Base-by-base conservation (phyloP, 345 rosid genomes). In the Geranium brycei region DNA sequence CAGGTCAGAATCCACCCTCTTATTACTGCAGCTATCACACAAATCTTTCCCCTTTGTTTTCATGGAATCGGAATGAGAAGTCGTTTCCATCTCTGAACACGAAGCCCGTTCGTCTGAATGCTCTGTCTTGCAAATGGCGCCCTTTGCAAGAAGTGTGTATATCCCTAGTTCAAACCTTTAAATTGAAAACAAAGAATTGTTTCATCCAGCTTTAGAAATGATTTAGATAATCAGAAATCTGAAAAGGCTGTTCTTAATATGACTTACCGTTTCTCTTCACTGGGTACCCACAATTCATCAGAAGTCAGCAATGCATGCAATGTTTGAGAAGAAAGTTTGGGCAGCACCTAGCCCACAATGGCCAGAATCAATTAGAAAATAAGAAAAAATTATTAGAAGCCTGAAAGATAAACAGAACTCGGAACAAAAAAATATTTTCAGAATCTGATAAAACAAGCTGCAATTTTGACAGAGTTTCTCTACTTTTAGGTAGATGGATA, bases 291-390 rank as follows among this genome's bases (percentile, higher is more conserved):
- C 51, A 92, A 69, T 73, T 87, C 95, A 80, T 92, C 95, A 56
- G 98, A 89, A 32, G 98, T 92, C 76, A 89, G 80, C 83, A 92
- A 79, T 19, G 96, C 91, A 78, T 80, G 96, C 77, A 89, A 71
- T 69, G 96, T 89, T 76, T 87, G 95, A 63, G 93, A 80, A 38
- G 98, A 89, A 76, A 89, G 85, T 72, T 86, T 92, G 57, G 98
- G 89, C 66, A 92, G 93, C 75, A 92, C 88, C 98, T 91, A 78
- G 1, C 64, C 31, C 66, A 76, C 14, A 67, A 68, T 14, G 53
- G 7, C 30, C 51, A 51, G 53, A 69, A 68, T 55, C 67, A 38
- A 67, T 63, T 47, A 62, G 63, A 73, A 62, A 63, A 59, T 55
- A 15, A 68, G 66, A 35, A 61, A 53, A 57, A 64, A 6, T 18